These are phyloP conservation scores for Trifolium dubium DNA, from an alignment of 306 rosid species.

Conservation along the genomic window DNA sequence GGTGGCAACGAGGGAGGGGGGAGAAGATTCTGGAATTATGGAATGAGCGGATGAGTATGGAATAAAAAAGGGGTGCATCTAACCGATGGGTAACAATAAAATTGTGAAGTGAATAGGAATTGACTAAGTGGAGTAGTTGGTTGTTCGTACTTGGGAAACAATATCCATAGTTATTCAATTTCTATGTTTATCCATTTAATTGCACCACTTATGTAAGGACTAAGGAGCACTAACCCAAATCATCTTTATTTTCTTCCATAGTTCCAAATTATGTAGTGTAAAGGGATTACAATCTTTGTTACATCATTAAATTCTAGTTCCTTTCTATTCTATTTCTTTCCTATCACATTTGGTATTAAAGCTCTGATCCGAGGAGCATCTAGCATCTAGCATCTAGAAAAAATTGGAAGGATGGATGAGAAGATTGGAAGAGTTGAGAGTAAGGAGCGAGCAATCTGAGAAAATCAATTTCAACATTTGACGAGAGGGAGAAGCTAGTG, in stretches of 20 bases:
- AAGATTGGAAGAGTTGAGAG: neutral
- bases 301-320: neutral
- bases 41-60: neutral
- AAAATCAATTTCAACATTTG: neutral
- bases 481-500: neutral
- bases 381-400: no score
- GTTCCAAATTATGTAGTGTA: neutral
- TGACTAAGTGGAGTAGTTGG: neutral
- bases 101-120: neutral
- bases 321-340: neutral
- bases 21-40: neutral
- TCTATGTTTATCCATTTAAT: neutral
- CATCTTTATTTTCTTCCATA: constrained; percentile 4
- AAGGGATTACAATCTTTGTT: neutral
- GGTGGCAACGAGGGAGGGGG: neutral
- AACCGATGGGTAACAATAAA: neutral
- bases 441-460: neutral
- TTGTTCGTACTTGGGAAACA: neutral
- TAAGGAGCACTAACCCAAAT: neutral
- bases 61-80: neutral
- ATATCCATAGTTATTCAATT: neutral
- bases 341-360: neutral
- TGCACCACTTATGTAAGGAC: neutral
- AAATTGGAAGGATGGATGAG: neutral
- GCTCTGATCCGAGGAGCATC: no score